Evolutionary conservation across 2,329 filamentous ascomycete genomes (phyloP).

Genomic region (Neodidymelliopsis sp.): DNA sequence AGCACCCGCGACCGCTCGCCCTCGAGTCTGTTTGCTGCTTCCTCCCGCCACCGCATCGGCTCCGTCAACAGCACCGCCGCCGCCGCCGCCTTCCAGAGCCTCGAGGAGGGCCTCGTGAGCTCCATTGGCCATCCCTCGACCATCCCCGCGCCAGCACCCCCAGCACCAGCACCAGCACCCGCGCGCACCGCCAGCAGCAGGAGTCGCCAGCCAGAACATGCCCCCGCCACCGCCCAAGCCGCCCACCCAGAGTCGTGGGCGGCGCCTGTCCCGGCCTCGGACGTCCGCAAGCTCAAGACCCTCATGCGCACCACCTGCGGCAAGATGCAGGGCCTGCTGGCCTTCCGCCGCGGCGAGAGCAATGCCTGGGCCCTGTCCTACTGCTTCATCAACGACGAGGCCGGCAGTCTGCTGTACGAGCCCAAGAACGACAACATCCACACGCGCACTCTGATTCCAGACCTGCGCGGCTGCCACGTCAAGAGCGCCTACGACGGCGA

Average conservation of each 20-base stretch:
- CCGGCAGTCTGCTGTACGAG: slow-evolving; percentile 77
- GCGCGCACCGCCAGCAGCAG: slow-evolving; percentile 10
- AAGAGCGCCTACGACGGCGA: slow-evolving; percentile 59
- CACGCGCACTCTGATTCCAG: slow-evolving; percentile 68
- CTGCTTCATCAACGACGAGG: slow-evolving; percentile 79
- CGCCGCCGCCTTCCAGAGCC: slow-evolving; percentile 59
- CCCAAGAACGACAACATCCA: slow-evolving; percentile 72
- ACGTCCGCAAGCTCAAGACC: slow-evolving; percentile 74
- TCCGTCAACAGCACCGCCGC: slow-evolving; percentile 70
- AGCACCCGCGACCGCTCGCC: slow-evolving; percentile 51
- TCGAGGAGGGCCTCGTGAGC: slow-evolving; percentile 50
- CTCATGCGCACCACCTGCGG: slow-evolving; percentile 81
- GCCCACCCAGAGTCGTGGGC: slow-evolving; percentile 45
- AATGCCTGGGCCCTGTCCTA: slow-evolving; percentile 74
- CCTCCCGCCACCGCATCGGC: slow-evolving; percentile 69
- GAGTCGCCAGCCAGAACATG: slow-evolving; percentile 28
- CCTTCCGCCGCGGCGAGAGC: slow-evolving; percentile 70
- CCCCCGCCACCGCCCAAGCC: slow-evolving; percentile 29
- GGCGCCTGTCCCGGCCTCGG: slow-evolving; percentile 62
- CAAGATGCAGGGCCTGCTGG: slow-evolving; percentile 79
- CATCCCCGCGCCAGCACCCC: slow-evolving; percentile 42
- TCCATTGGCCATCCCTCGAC: slow-evolving; percentile 53
- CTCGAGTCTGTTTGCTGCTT: slow-evolving; percentile 52
- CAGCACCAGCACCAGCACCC: slow-evolving; percentile 33
- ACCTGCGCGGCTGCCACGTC: slow-evolving; percentile 77